Evolutionary conservation across 306 rosid genomes (phyloP).

Genomic region (Chamaecrista fasciculata): DNA sequence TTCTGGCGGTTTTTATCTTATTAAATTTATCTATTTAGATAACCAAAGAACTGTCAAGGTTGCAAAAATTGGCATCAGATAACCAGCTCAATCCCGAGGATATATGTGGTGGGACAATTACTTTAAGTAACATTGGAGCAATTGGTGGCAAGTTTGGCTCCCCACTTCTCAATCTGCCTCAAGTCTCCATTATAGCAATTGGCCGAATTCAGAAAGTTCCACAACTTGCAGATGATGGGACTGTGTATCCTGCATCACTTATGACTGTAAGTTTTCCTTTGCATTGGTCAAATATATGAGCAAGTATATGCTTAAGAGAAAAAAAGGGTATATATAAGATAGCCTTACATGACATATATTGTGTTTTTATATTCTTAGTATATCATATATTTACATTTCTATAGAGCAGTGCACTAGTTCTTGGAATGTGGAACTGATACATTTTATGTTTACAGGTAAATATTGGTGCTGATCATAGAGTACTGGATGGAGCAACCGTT

Average conservation of each 20-base stretch:
- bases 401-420: not conserved
- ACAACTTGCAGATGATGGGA: slow-evolving; percentile 58
- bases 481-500: slow-evolving; percentile 94
- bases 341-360: not conserved
- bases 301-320: not conserved
- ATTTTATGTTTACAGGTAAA: slow-evolving; percentile 54
- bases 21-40: slow-evolving; percentile 42
- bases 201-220: slow-evolving; percentile 87
- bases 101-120: slow-evolving; percentile 76
- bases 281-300: not conserved
- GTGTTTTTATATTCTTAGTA: not conserved
- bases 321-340: not conserved
- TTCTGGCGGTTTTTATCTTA: slow-evolving; percentile 5
- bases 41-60: slow-evolving; percentile 83
- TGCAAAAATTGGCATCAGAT: slow-evolving; percentile 67
- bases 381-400: not conserved
- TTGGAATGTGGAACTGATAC: not conserved
- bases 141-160: slow-evolving; percentile 96
- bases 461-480: slow-evolving; percentile 95
- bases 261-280: slow-evolving; percentile 72
- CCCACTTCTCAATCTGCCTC: slow-evolving; percentile 90
- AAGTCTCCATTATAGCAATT: slow-evolving; percentile 84
- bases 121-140: slow-evolving; percentile 89
- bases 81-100: slow-evolving; percentile 83
- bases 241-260: slow-evolving; percentile 63